Conservation (phyloP, 2,329 filamentous ascomycete species). For the Trichophaea hybrida region DNA sequence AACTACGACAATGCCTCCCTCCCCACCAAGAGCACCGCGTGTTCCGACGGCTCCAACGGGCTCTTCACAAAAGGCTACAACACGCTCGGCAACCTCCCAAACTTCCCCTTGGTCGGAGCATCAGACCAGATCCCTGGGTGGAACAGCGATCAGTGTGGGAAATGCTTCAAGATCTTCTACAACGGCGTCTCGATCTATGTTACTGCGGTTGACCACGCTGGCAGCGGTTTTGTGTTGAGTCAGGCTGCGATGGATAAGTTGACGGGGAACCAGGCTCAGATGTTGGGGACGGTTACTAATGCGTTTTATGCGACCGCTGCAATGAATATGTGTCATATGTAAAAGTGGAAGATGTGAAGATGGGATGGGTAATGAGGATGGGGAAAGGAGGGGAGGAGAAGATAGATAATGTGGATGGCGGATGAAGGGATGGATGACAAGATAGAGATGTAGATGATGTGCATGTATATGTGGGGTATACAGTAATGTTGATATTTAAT, state of each 20-base stretch:
- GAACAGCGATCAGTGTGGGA: conserved; percentile 43
- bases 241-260: conserved; percentile 41
- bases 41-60: conserved; percentile 54
- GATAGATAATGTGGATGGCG: too few relatives aligned
- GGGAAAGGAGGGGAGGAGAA: too few relatives aligned
- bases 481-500: too few relatives aligned
- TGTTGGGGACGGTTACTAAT: conserved; percentile 42
- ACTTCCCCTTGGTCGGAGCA: conserved; percentile 44
- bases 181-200: conserved; percentile 40
- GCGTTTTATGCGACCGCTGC: conserved; percentile 30
- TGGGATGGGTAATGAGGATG: too few relatives aligned
- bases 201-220: conserved; percentile 43
- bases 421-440: too few relatives aligned
- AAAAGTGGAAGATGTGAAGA: neutral
- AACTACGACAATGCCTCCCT: conserved; percentile 50
- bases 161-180: conserved; percentile 44
- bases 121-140: conserved; percentile 39
- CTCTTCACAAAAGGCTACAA: conserved; percentile 48
- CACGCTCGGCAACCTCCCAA: conserved; percentile 39
- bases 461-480: too few relatives aligned
- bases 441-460: too few relatives aligned
- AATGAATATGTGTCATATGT: neutral
- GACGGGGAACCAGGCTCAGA: conserved; percentile 38
- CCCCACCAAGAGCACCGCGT: conserved; percentile 44
- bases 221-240: conserved; percentile 35